These are phyloP conservation scores for Fusarium goolgardi DNA, from an alignment of 2,329 filamentous ascomycete genomes.

Conservation along the genomic window DNA sequence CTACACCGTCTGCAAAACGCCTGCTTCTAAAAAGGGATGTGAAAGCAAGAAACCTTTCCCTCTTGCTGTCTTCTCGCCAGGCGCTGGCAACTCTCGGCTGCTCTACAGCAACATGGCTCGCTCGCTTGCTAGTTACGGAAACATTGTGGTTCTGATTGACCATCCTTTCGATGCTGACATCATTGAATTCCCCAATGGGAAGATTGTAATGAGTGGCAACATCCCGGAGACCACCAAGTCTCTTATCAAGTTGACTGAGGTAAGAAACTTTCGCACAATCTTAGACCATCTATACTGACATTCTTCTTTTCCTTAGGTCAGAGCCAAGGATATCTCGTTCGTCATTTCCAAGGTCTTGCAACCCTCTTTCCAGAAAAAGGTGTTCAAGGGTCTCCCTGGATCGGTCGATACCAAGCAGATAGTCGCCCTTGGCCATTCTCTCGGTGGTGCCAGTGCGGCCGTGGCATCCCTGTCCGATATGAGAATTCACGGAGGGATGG, in stretches of 20 bases:
- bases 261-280: not conserved
- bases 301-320: constrained; percentile 41
- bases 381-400: constrained; percentile 41
- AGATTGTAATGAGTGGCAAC: constrained; percentile 34
- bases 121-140: constrained; percentile 60
- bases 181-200: constrained; percentile 61
- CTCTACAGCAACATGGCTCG: constrained; percentile 58
- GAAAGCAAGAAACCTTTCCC: constrained; percentile 43
- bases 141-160: constrained; percentile 60
- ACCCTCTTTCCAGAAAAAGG: constrained; percentile 19
- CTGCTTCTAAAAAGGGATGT: accelerated
- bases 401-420: constrained; percentile 46
- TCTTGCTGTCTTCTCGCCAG: constrained; percentile 57
- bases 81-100: constrained; percentile 56
- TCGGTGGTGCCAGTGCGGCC: constrained; percentile 55
- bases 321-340: constrained; percentile 53
- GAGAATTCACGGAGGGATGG: constrained; percentile 53
- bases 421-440: constrained; percentile 55
- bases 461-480: constrained; percentile 48
- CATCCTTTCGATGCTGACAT: constrained; percentile 60
- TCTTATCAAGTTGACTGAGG: constrained; percentile 38
- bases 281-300: not conserved
- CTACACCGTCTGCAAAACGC: constrained; percentile 42
- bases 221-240: constrained; percentile 18
- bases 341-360: constrained; percentile 51